Base-by-base conservation (phyloP, 306 rosid species). In the Mucuna pruriens region DNA sequence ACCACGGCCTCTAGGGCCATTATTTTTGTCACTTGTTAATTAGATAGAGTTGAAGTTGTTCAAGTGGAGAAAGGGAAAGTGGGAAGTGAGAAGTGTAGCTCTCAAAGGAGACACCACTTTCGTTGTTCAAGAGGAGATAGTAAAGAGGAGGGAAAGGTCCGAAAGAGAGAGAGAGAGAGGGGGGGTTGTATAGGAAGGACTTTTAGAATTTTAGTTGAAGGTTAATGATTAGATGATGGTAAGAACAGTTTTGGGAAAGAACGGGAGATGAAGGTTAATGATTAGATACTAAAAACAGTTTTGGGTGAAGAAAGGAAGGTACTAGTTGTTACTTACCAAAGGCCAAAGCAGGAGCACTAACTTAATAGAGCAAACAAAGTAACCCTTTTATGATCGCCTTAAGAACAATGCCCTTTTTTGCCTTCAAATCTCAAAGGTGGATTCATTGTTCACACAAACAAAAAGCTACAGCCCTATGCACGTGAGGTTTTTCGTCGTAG, bases 1-100 rank as follows among this genome's bases (percentile, higher is more conserved):
- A 80, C 87, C 74, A 86, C 84, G 11, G 87, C 85, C 60, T 86
- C 85, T 58, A 86, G 45, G 36, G 85, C 58, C 89, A 86, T 86
- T 78, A 15, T 58, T 73, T 40, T 42, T 40, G 9, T 40, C 7
- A 45, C 57, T 71, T 22, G 48, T 33, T n/a, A n/a, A n/a, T n/a
- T 15, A 8, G n/a, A 67, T 7, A 66, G 38, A 66, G 57, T 38
- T 39, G 5, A 2, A 34, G 7, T 44, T 67, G 19, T 39, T 42
- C 16, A 26, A 20, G 44, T 20, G 69, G 62, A 3, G 4, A 1
- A 26, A 5, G 66, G 6, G 67, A 0, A 13, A 48, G 54, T 42
- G 52, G 29, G n/a, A n/a, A n/a, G n/a, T n/a, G n/a, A n/a, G n/a
- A 22, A 20, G 58, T 74, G 80, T 64, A 72, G 70, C 70, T 29